Evolutionary conservation across 331 rosid species (phyloP), one percentile per base, ranked within the genome.

Genomic region (Dryas integrifolia): DNA sequence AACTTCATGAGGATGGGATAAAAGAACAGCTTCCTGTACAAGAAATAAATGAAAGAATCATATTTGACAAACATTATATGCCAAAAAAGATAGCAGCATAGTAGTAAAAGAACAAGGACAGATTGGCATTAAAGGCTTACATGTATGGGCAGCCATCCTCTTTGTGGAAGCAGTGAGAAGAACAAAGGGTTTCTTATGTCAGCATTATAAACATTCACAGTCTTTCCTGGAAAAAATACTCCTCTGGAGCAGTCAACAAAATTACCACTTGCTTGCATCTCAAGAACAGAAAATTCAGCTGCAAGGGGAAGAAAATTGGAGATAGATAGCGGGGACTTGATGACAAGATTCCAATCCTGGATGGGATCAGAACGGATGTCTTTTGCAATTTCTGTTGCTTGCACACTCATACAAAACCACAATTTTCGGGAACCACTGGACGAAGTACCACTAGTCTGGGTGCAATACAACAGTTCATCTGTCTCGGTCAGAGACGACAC

Each of bases 61-160:
- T 62, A 72, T 18, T 52, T 51, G 14, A 45, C 64, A 43, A 50
- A 70, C 50, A 35, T 9, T 26, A 9, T 16, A 39, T 50, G 52
- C 8, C 55, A 64, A 65, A 63, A 62, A 51, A 48, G 41, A 62
- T 67, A 51, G 6, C 47, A 58, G 13, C 16, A 26, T 12, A 59
- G 67, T 65, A 38, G 58, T 58, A 63, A 26, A 74, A 41, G 59
- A 12, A 45, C 24, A 21, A 6, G 69, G 75, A 60, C 18, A 14
- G 14, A 40, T 57, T 58, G 48, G 67, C 43, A 39, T 14, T 16
- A 18, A 49, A 68, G 44, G 72, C 82, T 72, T 84, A 95, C 99
- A 77, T 88, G 84, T 65, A 87, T 82, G 58, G 99, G 97, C 48
- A 92, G 86, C 99, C 99, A 95, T 75, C 96, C 96, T 85, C 96